Evolutionary conservation across 371 early-diverging fungal species (phyloP), one percentile per base, ranked within the genome.

Genomic region (Aphelidium insulamus): DNA sequence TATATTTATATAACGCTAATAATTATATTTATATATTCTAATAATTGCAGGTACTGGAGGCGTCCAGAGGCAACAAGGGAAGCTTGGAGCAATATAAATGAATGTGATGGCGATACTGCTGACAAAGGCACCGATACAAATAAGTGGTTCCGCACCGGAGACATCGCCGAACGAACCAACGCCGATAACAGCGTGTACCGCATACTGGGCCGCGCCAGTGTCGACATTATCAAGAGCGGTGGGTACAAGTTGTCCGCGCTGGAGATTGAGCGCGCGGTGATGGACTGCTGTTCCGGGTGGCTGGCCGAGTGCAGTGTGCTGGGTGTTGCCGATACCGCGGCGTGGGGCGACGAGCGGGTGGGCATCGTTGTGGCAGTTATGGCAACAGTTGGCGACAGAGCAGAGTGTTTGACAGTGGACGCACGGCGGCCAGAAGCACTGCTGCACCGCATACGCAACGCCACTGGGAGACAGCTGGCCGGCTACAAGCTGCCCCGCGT

Each of bases 221-320:
- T 69, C 23, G 87, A 86, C 44, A 83, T 86, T 19, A 72, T 86
- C 30, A 86, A 86, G 46, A n/a, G n/a, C 10, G 81, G 81, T 30
- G 84, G 84, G 10, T 81, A 74, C 53, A 86, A 84, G 52, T 53
- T 86, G 11, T 74, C 75, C 1, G 78, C 87, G 0, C 44, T 83
- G 26, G 80, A 78, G 42, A 66, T 86, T 25, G 87, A 86, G 46
- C 68, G 77, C 15, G 71, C 69, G 45, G 37, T 83, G 1, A 43
- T 77, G n/a, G 65, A n/a, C n/a, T n/a, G n/a, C n/a, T n/a, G n/a
- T n/a, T n/a, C n/a, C n/a, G n/a, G n/a, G n/a, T n/a, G n/a, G n/a
- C n/a, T n/a, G n/a, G n/a, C n/a, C n/a, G n/a, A n/a, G n/a, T n/a
- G n/a, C n/a, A n/a, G n/a, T n/a, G n/a, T n/a, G n/a, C n/a, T n/a